Evolutionary conservation across 2,329 filamentous ascomycete genomes (phyloP).

Genomic region (Setomelanomma holmii): DNA sequence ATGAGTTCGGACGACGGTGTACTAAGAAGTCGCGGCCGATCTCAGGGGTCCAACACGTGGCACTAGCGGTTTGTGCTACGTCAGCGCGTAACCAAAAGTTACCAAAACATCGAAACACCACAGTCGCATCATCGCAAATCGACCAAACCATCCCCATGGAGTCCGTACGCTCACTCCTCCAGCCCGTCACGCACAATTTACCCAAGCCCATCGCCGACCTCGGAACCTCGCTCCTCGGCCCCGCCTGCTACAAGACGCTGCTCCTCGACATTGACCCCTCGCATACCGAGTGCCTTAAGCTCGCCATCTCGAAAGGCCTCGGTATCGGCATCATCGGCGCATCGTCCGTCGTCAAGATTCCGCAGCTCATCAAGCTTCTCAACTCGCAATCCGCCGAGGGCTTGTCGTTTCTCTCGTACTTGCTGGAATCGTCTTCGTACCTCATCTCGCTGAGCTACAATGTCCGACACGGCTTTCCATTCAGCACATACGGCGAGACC

Average conservation of each 20-base stretch:
- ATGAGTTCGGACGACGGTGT: too few relatives aligned
- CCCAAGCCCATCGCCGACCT: constrained; percentile 44
- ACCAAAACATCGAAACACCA: constrained; percentile 11
- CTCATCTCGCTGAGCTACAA: constrained; percentile 94
- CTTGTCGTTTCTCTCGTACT: constrained; percentile 87
- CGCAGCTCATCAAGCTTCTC: constrained; percentile 93
- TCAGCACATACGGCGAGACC: constrained; percentile 96
- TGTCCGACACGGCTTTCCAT: constrained; percentile 86
- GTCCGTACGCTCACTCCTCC: constrained; percentile 51
- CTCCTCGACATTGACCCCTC: constrained; percentile 83
- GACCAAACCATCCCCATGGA: constrained; percentile 48
- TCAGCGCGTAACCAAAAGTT: constrained; percentile 15
- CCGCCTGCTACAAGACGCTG: constrained; percentile 83
- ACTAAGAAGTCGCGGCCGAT: too few relatives aligned
- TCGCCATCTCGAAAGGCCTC: constrained; percentile 89
- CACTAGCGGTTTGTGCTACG: constrained; percentile 16
- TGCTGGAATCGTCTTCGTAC: constrained; percentile 88
- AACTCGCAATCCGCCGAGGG: constrained; percentile 80
- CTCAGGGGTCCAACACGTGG: constrained; percentile 5
- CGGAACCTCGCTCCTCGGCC: constrained; percentile 70
- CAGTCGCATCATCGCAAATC: constrained; percentile 9
- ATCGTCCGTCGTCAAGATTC: constrained; percentile 91
- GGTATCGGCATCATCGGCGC: constrained; percentile 93
- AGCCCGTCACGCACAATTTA: constrained; percentile 56
- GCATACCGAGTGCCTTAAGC: constrained; percentile 80